These are phyloP conservation scores for Pseudozyma thailandica DNA, from an alignment of 1,284 basidiomycete species.

Conservation along the genomic window DNA sequence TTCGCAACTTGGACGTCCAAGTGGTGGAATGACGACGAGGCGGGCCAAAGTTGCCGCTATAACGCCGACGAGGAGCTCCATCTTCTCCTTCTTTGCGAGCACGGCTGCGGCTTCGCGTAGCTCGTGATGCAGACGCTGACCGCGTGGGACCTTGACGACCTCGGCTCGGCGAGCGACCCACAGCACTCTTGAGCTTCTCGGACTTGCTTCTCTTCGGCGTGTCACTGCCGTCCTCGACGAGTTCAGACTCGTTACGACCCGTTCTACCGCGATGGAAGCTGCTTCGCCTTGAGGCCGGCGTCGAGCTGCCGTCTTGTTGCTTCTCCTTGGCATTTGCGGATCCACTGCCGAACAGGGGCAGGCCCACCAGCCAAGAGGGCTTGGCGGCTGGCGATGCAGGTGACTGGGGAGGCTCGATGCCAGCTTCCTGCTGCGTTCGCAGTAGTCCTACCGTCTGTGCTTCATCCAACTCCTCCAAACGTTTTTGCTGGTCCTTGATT, in stretches of 20 bases:
- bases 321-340: conserved; percentile 8
- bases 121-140: conserved; percentile 30
- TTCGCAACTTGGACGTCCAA: conserved; percentile 43
- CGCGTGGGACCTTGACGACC: conserved; percentile 4
- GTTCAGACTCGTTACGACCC: not conserved
- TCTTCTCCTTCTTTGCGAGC: not conserved
- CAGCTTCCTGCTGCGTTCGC: conserved; percentile 36
- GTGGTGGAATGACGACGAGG: conserved; percentile 29
- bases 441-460: conserved; percentile 37
- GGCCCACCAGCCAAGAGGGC: conserved; percentile 20
- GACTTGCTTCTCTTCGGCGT: conserved; percentile 21
- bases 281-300: conserved; percentile 15
- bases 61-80: not conserved
- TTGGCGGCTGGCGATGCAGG: conserved; percentile 10
- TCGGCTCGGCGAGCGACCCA: not conserved
- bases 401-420: conserved; percentile 28
- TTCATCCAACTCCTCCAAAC: conserved; percentile 41
- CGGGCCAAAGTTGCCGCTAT: conserved; percentile 3
- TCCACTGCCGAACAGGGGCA: conserved; percentile 28
- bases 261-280: conserved; percentile 12
- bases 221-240: not conserved
- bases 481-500: conserved; percentile 32
- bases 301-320: not conserved
- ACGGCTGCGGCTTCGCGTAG: conserved; percentile 13
- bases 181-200: conserved; percentile 11